Percentiles rank a stretch among this genome's conserved stretches.
Conservation (phyloP, 2,329 filamentous ascomycete genomes). For the Chaetomiaceae sp. region DNA sequence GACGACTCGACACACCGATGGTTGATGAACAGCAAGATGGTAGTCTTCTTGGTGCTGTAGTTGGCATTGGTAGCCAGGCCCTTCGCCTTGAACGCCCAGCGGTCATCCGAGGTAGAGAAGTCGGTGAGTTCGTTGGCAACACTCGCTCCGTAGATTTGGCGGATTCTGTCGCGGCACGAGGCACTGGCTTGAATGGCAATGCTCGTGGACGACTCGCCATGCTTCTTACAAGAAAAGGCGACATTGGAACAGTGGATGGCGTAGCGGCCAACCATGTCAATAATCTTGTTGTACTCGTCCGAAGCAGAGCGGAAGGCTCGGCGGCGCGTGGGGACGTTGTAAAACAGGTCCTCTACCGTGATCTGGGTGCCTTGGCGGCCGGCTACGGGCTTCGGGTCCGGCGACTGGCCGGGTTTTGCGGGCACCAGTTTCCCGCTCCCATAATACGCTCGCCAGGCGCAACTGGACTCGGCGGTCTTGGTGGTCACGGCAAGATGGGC, state of each 20-base stretch:
- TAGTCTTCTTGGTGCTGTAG: slow-evolving; percentile 86
- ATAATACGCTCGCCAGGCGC: slow-evolving; percentile 88
- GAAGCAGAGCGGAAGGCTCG: slow-evolving; percentile 85
- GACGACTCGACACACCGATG: slow-evolving; percentile 89
- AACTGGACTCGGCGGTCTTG: slow-evolving; percentile 79
- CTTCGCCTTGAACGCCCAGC: slow-evolving; percentile 77
- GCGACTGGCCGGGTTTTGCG: slow-evolving; percentile 78
- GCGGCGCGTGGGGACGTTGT: slow-evolving; percentile 85
- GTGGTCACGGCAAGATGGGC: slow-evolving; percentile 94
- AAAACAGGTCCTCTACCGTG: slow-evolving; percentile 94
- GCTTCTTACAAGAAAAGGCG: slow-evolving; percentile 94
- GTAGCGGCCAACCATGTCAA: slow-evolving; percentile 90
- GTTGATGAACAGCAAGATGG: slow-evolving; percentile 89
- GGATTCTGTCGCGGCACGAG: slow-evolving; percentile 73
- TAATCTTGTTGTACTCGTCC: slow-evolving; percentile 96
- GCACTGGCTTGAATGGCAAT: slow-evolving; percentile 74
- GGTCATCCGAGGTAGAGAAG: slow-evolving; percentile 65
- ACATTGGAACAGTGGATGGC: slow-evolving; percentile 89
- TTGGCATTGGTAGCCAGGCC: slow-evolving; percentile 90
- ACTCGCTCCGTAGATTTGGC: slow-evolving; percentile 77
- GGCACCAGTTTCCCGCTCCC: slow-evolving; percentile 75
- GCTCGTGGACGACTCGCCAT: slow-evolving; percentile 78
- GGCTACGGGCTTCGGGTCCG: slow-evolving; percentile 82
- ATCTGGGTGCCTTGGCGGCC: slow-evolving; percentile 91
- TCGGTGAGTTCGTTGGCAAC: slow-evolving; percentile 86